Base-by-base conservation (phyloP, 2,329 filamentous ascomycete genomes). In the Endocalyx cinctus region DNA sequence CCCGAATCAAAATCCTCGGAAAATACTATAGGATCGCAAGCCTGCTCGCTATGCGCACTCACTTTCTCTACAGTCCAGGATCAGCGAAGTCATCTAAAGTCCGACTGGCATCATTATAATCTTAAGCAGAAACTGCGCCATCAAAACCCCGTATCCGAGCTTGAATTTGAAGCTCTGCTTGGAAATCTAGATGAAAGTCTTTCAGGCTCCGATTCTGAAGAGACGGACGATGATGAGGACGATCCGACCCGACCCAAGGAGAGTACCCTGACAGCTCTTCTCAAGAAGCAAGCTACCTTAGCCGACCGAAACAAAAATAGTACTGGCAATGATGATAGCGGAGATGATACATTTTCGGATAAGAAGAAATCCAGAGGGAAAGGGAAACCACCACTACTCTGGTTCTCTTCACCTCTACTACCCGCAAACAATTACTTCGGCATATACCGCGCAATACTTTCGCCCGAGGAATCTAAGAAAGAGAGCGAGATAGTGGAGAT, bases 21-120 rank as follows among this genome's bases (percentile, higher is more conserved):
- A 52, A 61, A 64, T 45, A 49, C 71, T 39, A 71, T 74, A 23
- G 77, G 78, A 8, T 74, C 84, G 5, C 88, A 85, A 38, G 76
- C 87, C 11, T 98, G 92, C 58, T 79, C 82, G 1, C 70, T 97
- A 5, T 98, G 92, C 62, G 69, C 72, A 25, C 70, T 88, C 23
- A 67, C 73, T 5, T 95, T 94, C 50, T 54, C 70, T 19, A 82
- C 72, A 8, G 72, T 94, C 6, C 71, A 79, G 40, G 90, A 97
- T 41, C 90, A 97, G 56, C 77, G 87, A 41, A 74, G 78, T 38
- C 92, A 98, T 61, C 79, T 87, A 37, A 84, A 86, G 50, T 95
- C 90, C 8, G 92, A 98, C 53, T 71, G 94, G 30, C 92, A 98
- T 59, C 77, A 83, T 45, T 98, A 96, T 64, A 98, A 98, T 57